phyloP scores from a whole-genome alignment of 2,329 filamentous ascomycete genomes.

The Amesomyces nigricolor region DNA sequence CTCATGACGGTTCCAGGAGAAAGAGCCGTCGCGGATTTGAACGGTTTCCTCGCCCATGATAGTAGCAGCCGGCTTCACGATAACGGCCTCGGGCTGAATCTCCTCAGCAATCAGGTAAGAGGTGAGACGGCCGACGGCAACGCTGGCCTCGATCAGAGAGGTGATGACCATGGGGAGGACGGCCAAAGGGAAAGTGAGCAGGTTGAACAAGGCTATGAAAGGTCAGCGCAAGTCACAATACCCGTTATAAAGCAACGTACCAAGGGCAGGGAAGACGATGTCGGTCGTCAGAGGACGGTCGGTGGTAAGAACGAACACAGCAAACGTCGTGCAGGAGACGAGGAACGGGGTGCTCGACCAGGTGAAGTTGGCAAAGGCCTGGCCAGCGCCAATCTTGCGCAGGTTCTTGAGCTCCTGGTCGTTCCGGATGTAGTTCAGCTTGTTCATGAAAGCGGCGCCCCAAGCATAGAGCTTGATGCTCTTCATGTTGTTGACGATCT shows the following conservation, averaged over 20 bases:
- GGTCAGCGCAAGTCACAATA: not conserved
- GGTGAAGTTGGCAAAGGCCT: constrained; percentile 93
- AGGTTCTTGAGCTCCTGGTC: constrained; percentile 93
- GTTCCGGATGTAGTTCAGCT: constrained; percentile 92
- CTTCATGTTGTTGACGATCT: constrained; percentile 99
- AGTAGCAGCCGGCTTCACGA: constrained; percentile 60
- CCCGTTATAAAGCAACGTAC: constrained; percentile 18
- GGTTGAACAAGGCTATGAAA: constrained; percentile 77
- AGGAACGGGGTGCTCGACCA: constrained; percentile 98
- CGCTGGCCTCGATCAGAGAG: constrained; percentile 89
- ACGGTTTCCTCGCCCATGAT: constrained; percentile 82
- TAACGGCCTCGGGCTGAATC: constrained; percentile 77
- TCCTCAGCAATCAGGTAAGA: constrained; percentile 84
- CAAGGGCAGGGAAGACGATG: constrained; percentile 86
- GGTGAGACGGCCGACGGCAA: constrained; percentile 81
- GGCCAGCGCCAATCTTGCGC: constrained; percentile 89
- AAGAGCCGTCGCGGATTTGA: constrained; percentile 74
- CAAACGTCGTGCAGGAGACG: constrained; percentile 94
- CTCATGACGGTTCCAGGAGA: constrained; percentile 90
- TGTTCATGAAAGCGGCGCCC: constrained; percentile 96
- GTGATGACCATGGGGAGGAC: constrained; percentile 98
- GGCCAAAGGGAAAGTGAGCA: constrained; percentile 89
- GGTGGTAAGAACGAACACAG: constrained; percentile 83
- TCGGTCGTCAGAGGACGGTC: constrained; percentile 81
- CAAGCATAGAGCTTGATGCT: constrained; percentile 98